Evolutionary conservation across 2,329 filamentous ascomycete species (phyloP), one percentile per base, ranked within the genome.

Genomic region (Talaromyces piceae): DNA sequence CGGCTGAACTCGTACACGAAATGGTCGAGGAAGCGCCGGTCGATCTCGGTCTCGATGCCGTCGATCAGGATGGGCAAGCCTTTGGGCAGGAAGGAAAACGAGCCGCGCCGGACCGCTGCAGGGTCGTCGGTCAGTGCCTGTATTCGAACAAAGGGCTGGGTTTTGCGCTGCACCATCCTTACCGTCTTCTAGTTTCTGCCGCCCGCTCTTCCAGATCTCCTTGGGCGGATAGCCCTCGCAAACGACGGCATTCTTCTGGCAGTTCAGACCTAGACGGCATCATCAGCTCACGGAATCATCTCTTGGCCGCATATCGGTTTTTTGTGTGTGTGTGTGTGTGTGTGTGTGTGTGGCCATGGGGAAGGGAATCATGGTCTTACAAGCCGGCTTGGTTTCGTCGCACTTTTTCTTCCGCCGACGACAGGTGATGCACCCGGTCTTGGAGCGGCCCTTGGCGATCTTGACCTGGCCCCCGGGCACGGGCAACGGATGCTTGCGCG

Each of bases 201-300:
- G 88, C 25, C 89, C 88, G 63, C 88, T 91, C 67, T 84, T 88
- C 90, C 90, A 95, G 48, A 89, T 80, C 53, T 88, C 86, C 65
- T 89, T 89, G 55, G 88, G 86, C 47, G 88, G 87, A 63, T 95
- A 95, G 11, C 90, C 90, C 69, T 95, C 89, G 64, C 90, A 95
- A 11, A 91, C 82, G 11, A 95, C 88, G 7, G 89, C 88, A 66
- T 95, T 95, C 76, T 95, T 95, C 70, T 93, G 86, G 63, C 90
- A 95, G 61, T 94, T 94, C 68, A 88, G 77, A 51, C 52, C 52
- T 54, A 25, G 6, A 3, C 16, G 12, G n/a, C 18, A 37, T 57
- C 70, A 43, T 43, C 39, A 43, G 39, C n/a, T 8, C 43, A 59
- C 57, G 45, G 63, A 61, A 57, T n/a, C 39, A 43, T 8, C 20